Evolutionary conservation across 805 yeast species (phyloP), one percentile per base, ranked within the genome.

Genomic region (Suhomyces vadensis): DNA sequence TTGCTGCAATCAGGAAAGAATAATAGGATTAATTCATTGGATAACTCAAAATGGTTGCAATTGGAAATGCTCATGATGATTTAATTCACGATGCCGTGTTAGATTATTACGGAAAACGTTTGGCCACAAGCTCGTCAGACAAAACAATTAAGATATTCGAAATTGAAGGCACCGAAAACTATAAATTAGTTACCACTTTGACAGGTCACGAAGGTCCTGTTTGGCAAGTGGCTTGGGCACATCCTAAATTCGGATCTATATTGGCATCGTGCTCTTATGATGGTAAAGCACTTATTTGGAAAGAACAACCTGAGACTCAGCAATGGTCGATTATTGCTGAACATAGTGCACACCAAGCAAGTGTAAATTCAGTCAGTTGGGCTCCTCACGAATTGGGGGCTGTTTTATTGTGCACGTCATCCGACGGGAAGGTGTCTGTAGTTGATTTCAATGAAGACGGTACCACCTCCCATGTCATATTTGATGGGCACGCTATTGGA

Each of bases 181-280:
- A 89, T 65, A 85, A 78, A 60, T 74, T 90, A 41, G 76, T 85
- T 14, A 97, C 90, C 53, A 91, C 98, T 1, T 73, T 94, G 51
- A 75, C 79, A 39, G 97, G 95, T 29, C 99, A 94, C 65, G 97
- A 90, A 50, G 99, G 98, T 25, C 98, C 99, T 9, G 97, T 94
- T 38, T 94, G 99, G 99, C 96, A 92, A 69, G 95, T 90, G 16
- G 81, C 88, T 43, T 94, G 99, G 99, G 98, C 98, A 2, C 99
- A 94, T 63, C 99, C 99, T 24, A 92, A 92, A 65, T 94, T 92
- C 61, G 99, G 99, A 31, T 85, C 89, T 10, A 88, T 92, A 51
- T 75, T 94, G 52, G 99, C 99, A 1, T 85, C 96, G 20, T 88
- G 96, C 55, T 89, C 97, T 1, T 94, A 89, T 61, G 97, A 94